Evolutionary conservation across 495 filamentous ascomycete genomes (phyloP).

Genomic region (Aspergillus panamensis): DNA sequence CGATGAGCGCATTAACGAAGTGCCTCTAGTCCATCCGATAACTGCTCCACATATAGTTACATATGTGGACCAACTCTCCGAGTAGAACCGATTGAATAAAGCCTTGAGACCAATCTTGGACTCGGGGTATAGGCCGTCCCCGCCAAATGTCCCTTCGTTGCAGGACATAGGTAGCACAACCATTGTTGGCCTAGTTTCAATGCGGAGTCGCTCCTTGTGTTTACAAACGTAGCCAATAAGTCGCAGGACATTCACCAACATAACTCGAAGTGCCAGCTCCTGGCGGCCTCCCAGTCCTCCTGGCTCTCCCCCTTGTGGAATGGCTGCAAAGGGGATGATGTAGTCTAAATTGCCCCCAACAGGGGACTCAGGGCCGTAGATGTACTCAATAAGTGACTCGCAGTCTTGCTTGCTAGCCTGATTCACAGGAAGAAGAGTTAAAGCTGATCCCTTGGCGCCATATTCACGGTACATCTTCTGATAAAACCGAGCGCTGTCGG

Average conservation of each 20-base stretch:
- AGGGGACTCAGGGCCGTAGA: conserved; percentile 89
- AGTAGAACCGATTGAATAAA: conserved; percentile 96
- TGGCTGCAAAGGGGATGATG: conserved; percentile 93
- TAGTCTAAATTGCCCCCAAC: conserved; percentile 96
- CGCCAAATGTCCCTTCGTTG: conserved; percentile 97
- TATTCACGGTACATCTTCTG: conserved; percentile 92
- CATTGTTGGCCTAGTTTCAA: conserved; percentile 90
- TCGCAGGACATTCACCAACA: conserved; percentile 93
- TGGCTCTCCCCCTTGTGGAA: conserved; percentile 89
- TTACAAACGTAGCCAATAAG: conserved; percentile 77
- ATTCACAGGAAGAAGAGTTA: conserved; percentile 96
- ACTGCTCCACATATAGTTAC: conserved; percentile 97
- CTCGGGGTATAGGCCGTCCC: conserved; percentile 95
- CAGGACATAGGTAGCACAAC: conserved; percentile 93
- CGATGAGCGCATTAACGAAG: conserved; percentile 94
- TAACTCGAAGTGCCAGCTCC: conserved; percentile 94
- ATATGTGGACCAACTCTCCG: conserved; percentile 94
- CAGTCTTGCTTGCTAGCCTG: conserved; percentile 97
- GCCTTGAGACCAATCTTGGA: conserved; percentile 96
- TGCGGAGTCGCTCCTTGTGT: conserved; percentile 74
- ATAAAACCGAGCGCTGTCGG: conserved; percentile 95
- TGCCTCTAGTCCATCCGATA: conserved; percentile 98
- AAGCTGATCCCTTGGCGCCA: conserved; percentile 83
- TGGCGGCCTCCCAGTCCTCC: conserved; percentile 87
- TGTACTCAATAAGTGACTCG: conserved; percentile 86